Evolutionary conservation across 257 asterid species (phyloP), one percentile per base, ranked within the genome.

Genomic region (Nicotiana noctiflora): DNA sequence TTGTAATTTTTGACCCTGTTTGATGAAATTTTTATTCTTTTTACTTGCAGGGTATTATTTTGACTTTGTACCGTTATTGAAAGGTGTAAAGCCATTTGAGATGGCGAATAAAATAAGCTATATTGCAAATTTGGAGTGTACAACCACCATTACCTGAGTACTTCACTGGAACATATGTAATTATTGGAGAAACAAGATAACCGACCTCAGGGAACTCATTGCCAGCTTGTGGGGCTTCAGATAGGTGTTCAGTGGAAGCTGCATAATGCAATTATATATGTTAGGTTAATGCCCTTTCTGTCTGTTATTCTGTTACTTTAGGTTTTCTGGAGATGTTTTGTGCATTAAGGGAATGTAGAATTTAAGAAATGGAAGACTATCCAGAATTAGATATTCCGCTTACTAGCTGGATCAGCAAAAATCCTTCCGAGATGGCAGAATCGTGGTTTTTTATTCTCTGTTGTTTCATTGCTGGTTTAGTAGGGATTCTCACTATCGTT

Each of bases 341-440:
- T 77, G 81, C 82, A 83, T 52, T 81, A 76, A 76, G 74, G 52
- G 75, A 80, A 74, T 66, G 32, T 82, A 76, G 77, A 80, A 83
- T 49, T 55, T 87, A 82, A 87, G 84, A 74, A 57, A 95, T 95
- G 99, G 98, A 93, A 65, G 97, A 93, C 34, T 88, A 83, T 75
- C 83, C 90, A 87, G 98, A 91, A 74, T 76, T 85, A 29, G 97
- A 93, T 77, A 79, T 87, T 84, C 84, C 83, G 83, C 86, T 88
- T 70, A 86, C 91, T 70, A 88, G 95, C 85, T 95, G 97, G 98
- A 85, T 92, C 51, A 82, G 85, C 75, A 86, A 82, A 86, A 85
- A 85, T 83, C 89, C 97, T 65, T 86, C 92, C 52, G 98, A 92
- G 85, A 89, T 92, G 89, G 85, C 95, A 17, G 98, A 95, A 83